Percentiles rank a stretch among this genome's conserved stretches.
phyloP scores from a whole-genome alignment of 441 rosid species.

The Melastoma candidum region DNA sequence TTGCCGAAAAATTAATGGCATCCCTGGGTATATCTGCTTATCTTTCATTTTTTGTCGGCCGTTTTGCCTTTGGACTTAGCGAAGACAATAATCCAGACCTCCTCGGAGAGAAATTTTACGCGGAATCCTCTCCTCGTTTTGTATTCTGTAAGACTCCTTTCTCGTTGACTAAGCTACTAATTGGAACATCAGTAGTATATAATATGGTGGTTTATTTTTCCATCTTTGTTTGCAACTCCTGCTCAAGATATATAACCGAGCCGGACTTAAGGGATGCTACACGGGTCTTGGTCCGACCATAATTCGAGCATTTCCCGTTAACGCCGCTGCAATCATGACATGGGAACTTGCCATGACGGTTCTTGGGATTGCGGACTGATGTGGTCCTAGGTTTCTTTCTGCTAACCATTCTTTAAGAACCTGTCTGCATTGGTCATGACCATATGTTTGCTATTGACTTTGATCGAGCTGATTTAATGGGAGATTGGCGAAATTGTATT shows the following conservation, averaged over 20 bases:
- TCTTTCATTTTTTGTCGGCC: conserved; percentile 59
- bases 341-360: conserved; percentile 84
- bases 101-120: conserved; percentile 41
- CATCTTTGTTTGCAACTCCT: background rate
- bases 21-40: background rate
- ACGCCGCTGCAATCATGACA: conserved; percentile 85
- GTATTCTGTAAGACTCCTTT: conserved; percentile 36
- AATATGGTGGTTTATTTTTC: background rate
- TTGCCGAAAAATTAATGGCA: no score
- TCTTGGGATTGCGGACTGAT: conserved; percentile 41
- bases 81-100: conserved; percentile 78
- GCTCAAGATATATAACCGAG: conserved; percentile 53
- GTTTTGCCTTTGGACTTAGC: conserved; percentile 84
- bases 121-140: conserved; percentile 61
- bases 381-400: background rate
- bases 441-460: background rate
- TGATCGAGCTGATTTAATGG: no score
- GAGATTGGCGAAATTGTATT: no score
- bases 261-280: conserved; percentile 73
- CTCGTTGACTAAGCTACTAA: background rate
- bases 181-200: background rate
- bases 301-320: conserved; percentile 82
- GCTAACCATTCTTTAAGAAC: background rate
- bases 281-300: conserved; percentile 78
- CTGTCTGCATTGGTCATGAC: background rate